Percentiles rank a stretch among this genome's conserved stretches.
These are phyloP conservation scores for Cercophora scortea DNA, from an alignment of 495 filamentous ascomycete genomes.

Conservation along the genomic window DNA sequence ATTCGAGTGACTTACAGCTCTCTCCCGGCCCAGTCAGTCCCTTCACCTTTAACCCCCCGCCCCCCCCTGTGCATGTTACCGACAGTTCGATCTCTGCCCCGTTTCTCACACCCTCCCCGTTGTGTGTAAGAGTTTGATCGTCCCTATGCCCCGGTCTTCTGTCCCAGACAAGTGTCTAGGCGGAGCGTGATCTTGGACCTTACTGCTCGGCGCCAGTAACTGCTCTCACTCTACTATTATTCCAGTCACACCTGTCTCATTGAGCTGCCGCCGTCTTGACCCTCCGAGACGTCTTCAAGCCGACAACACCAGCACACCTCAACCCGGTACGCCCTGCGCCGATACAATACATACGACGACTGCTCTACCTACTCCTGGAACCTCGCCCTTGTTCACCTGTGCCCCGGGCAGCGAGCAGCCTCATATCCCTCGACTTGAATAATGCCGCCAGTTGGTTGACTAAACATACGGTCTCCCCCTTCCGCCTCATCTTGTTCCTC, in stretches of 20 bases:
- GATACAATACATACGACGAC: no score
- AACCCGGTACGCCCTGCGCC: no score
- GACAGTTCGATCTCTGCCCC: not conserved
- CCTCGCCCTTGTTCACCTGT: no score
- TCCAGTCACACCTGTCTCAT: not conserved
- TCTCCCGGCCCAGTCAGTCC: not conserved
- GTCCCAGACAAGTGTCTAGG: not conserved
- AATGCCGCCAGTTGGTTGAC: no score
- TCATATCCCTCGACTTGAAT: no score
- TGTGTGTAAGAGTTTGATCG: conserved; percentile 3
- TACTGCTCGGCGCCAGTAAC: no score
- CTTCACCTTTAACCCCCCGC: not conserved
- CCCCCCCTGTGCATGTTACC: not conserved
- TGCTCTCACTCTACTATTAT: not conserved
- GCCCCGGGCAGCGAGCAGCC: no score
- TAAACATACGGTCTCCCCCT: no score
- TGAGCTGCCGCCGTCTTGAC: not conserved
- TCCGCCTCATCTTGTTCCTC: no score
- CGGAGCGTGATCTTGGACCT: not conserved
- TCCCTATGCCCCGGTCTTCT: not conserved
- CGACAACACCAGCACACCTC: no score
- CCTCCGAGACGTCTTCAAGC: not conserved
- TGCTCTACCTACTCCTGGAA: no score
- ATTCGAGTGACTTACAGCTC: not conserved
- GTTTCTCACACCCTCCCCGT: not conserved